Evolutionary conservation across 2,329 filamentous ascomycete species (phyloP), one percentile per base, ranked within the genome.

Genomic region (Aspergillus spinulosporus): DNA sequence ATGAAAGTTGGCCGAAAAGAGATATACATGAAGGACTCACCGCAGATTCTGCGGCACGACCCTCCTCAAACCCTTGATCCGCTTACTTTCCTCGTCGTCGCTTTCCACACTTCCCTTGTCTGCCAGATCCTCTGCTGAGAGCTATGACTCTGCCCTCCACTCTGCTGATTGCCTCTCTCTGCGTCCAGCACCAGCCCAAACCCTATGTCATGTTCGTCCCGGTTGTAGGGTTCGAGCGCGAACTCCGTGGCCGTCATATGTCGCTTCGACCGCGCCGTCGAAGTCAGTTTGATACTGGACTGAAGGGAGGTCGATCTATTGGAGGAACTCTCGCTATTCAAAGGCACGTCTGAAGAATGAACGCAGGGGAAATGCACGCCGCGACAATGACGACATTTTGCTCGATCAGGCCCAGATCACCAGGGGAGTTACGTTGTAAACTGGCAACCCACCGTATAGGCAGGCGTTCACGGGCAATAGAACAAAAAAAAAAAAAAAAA

Each of bases 301-400:
- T 50, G 4, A 52, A 52, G 54, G 14, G 37, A 45, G 31, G 49
- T 44, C 14, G 42, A 31, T 46, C 0, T 0, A 4, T 45, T 6
- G 2, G 59, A 57, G 1, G 50, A 49, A 49, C 11, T 36, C 51
- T 3, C 36, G 44, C 2, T 49, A 57, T n/a, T 56, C 28, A 15
- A 66, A 64, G n/a, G 49, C 49, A 9, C 48, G 61, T 51, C 63
- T 63, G 57, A 69, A 66, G 36, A 69, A 59, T 3, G 66, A 65
- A 1, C 63, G 66, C 1, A 69, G 59, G 2, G 66, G 66, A 36
- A 66, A 66, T 60, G 42, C 66, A 69, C 9, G 66, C 66, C 2
- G 66, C 66, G 11, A 67, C 51, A n/a, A 68, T 67, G 56, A 68
- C 65, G 39, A 68, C 64, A 49, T 67, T 69, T 50, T 67, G 65